A percentile compares a stretch with the other conserved stretches of the same genome.
These are phyloP conservation scores for Eurotiales sp. DNA, from an alignment of 2,329 filamentous ascomycete species.

Conservation along the genomic window DNA sequence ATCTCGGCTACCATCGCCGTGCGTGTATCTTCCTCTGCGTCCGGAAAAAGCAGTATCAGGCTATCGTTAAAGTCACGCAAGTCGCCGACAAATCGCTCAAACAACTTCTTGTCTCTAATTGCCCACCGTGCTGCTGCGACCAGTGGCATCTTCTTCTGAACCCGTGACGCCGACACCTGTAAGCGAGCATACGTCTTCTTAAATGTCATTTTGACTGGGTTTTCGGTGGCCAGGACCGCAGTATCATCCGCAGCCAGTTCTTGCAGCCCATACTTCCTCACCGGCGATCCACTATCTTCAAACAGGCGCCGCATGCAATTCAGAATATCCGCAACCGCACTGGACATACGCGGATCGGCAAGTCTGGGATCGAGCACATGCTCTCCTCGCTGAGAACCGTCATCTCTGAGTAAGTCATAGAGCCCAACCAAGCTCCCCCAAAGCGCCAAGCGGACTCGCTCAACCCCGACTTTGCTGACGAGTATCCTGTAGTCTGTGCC, in stretches of 20 bases:
- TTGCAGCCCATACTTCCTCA: constrained; percentile 8
- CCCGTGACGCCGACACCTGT: too few species aligned
- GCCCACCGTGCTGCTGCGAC: constrained; percentile 4
- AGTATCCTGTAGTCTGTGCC: constrained; percentile 15
- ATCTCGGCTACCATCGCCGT: neutral
- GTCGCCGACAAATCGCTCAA: constrained; percentile 8
- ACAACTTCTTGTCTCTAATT: constrained; percentile 13
- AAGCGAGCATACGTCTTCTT: too few species aligned
- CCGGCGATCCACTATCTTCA: constrained; percentile 6
- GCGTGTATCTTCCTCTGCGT: neutral
- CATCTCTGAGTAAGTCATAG: neutral
- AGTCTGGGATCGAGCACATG: constrained; percentile 2
- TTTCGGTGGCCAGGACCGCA: too few species aligned
- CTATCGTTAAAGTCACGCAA: constrained; percentile 14
- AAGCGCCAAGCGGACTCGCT: constrained; percentile 11
- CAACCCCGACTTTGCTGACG: constrained; percentile 14
- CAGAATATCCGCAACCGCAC: constrained; percentile 4
- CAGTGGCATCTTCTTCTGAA: neutral
- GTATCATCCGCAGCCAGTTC: neutral
- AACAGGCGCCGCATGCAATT: constrained; percentile 9
- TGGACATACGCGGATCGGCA: neutral
- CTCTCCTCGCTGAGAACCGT: neutral
- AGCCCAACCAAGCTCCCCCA: constrained; percentile 14
- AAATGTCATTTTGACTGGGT: too few species aligned
- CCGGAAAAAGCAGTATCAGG: constrained; percentile 5